Conservation (phyloP, 2,329 filamentous ascomycete genomes). For the Pezicula neosporulosa region DNA sequence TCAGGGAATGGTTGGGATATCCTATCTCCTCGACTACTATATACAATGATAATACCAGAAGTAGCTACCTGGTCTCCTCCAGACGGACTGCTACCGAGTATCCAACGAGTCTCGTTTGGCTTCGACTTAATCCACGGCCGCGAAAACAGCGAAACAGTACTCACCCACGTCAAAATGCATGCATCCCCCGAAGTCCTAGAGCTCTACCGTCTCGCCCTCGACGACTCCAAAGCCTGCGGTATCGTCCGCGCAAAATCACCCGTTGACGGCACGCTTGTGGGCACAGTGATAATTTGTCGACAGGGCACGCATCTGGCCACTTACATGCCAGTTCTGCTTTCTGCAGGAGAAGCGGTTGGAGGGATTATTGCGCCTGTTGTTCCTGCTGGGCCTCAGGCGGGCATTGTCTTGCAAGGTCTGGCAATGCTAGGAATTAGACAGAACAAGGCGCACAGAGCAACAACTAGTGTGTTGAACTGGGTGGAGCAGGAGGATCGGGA, state of each 20-base stretch:
- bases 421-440: conserved; percentile 63
- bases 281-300: conserved; percentile 63
- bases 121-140: conserved; percentile 64
- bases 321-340: conserved; percentile 56
- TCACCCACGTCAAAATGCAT: conserved; percentile 63
- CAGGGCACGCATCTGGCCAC: conserved; percentile 54
- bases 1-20: conserved; percentile 86
- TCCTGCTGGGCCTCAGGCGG: conserved; percentile 58
- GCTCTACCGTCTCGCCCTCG: conserved; percentile 62
- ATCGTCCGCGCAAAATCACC: conserved; percentile 64
- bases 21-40: conserved; percentile 56
- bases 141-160: conserved; percentile 56
- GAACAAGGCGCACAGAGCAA: conserved; percentile 60
- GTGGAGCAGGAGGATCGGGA: conserved; percentile 41
- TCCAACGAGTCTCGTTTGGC: conserved; percentile 47
- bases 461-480: conserved; percentile 51
- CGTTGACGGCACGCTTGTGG: conserved; percentile 57
- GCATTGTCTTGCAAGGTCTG: conserved; percentile 61
- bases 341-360: conserved; percentile 49
- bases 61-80: conserved; percentile 58
- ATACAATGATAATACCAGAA: conserved; percentile 60
- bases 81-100: conserved; percentile 54
- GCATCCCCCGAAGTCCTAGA: conserved; percentile 61
- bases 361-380: conserved; percentile 67
- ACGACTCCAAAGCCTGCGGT: conserved; percentile 56